A percentile compares a stretch with the other conserved stretches of the same genome.
phyloP scores from a whole-genome alignment of 495 filamentous ascomycete species.

The Penicillium silybi region DNA sequence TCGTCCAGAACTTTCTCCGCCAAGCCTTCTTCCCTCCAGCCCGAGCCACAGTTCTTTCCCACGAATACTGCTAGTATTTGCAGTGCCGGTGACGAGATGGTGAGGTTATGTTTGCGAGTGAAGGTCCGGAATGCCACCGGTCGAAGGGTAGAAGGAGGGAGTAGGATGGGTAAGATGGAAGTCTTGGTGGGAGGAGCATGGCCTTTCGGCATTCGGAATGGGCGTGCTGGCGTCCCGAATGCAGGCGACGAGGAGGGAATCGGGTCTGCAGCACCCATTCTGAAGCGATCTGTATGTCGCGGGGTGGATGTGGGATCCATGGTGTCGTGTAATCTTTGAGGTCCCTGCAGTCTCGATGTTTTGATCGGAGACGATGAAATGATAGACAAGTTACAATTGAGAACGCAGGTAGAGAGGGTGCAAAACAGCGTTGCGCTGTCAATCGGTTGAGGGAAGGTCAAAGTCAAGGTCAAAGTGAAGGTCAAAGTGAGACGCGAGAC shows the following conservation, averaged over 20 bases:
- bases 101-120: slow-evolving; percentile 96
- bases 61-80: slow-evolving; percentile 82
- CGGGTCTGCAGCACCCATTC: slow-evolving; percentile 40
- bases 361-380: neutral
- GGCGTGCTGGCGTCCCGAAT: slow-evolving; percentile 78
- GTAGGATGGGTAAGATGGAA: slow-evolving; percentile 80
- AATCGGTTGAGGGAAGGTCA: neutral
- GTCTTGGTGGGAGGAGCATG: slow-evolving; percentile 54
- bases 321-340: neutral
- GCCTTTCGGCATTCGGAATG: slow-evolving; percentile 47
- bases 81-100: slow-evolving; percentile 82
- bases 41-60: slow-evolving; percentile 87
- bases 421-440: neutral
- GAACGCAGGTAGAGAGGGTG: neutral
- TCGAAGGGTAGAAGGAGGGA: slow-evolving; percentile 80
- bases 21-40: slow-evolving; percentile 92
- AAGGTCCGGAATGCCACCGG: slow-evolving; percentile 94
- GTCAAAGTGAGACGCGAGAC: slow-evolving; percentile 20
- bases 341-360: neutral
- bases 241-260: slow-evolving; percentile 87
- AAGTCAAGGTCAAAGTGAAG: neutral
- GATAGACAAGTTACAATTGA: neutral
- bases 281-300: slow-evolving; percentile 26
- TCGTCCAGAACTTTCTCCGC: slow-evolving; percentile 92
- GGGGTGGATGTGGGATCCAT: slow-evolving; percentile 29